Evolutionary conservation across 108 stramenopile genomes (phyloP).

Genomic region (Chaetoceros tenuissimus): DNA sequence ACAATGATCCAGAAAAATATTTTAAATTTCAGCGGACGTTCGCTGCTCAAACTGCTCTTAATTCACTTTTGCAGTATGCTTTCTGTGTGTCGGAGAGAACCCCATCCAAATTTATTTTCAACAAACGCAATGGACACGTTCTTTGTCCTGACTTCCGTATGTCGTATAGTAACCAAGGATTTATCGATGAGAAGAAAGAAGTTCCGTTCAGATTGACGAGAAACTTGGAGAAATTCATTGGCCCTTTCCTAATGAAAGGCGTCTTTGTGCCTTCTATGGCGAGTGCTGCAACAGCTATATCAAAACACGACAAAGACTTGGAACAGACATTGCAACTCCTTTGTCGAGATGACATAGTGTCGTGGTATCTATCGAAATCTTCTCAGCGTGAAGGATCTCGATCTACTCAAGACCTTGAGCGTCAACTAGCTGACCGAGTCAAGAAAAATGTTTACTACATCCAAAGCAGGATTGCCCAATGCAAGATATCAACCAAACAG

Average conservation of each 20-base stretch:
- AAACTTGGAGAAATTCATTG: conserved; percentile 52
- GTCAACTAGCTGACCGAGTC: conserved; percentile 66
- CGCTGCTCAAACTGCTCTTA: conserved; percentile 56
- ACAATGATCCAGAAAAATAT: conserved; percentile 39
- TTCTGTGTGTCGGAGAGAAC: conserved; percentile 67
- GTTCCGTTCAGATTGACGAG: conserved; percentile 82
- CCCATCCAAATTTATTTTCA: conserved; percentile 56
- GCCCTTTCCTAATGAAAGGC: conserved; percentile 56
- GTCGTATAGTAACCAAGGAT: conserved; percentile 74
- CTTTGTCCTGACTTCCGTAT: conserved; percentile 69
- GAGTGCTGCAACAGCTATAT: conserved; percentile 47
- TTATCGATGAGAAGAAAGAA: conserved; percentile 37
- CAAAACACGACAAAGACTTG: conserved; percentile 36
- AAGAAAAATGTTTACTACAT: conserved; percentile 55
- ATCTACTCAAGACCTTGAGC: conserved; percentile 63
- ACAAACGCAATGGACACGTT: conserved; percentile 35
- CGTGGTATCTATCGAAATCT: conserved; percentile 75
- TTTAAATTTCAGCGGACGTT: conserved; percentile 68
- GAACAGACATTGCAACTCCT: conserved; percentile 62
- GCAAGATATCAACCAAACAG: conserved; percentile 20
- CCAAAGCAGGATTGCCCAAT: conserved; percentile 51
- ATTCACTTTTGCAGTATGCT: conserved; percentile 74
- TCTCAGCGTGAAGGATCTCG: conserved; percentile 52
- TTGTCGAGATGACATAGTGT: conserved; percentile 74
- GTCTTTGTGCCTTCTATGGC: conserved; percentile 55